Base-by-base conservation (phyloP, 768 basidiomycete genomes). In the Russula brevipes region DNA sequence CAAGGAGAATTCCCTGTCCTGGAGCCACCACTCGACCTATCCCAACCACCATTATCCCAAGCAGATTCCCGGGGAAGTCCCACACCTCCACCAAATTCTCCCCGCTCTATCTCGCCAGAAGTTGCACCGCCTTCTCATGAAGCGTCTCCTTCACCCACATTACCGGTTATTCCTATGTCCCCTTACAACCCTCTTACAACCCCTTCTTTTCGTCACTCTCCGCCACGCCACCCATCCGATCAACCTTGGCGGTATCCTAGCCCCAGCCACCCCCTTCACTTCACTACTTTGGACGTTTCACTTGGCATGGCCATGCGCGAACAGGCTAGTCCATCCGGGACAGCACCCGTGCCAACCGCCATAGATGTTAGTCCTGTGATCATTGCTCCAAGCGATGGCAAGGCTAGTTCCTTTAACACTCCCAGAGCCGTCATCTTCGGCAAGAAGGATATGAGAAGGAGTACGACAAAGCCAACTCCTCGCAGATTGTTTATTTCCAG, bases 181-280 rank as follows among this genome's bases (percentile, higher is more conserved):
- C 89, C 89, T 2, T 91, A 91, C 62, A 81, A 91, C 70, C 89
- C 89, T 41, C 78, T 83, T 14, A 76, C 82, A 39, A 89, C 89
- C 0, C 89, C 89, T 0, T 81, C 88, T 4, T 91, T 91, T 72
- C 83, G 87, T 44, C 88, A 91, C 72, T 89, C 87, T 10, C 86
- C 88, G 17, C 82, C 85, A 0, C 86, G 83, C 10, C 81, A 86
- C 30, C 87, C 88, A 6, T 88, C 85, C 17, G 86, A 89, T 68
- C 89, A 90, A 63, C 89, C 89, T 3, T 91, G 89, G 89, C 83
- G 87, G 42, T 89, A 85, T 70, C 84, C 87, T 8, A 91, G 88
- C 69, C 88, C 88, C 11, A 88, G 86, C 60, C 88, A 91, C 69
- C 88, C 88, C 1, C 74, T 90, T 46, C 86, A 89, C 72, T 85